A percentile compares a stretch with the other conserved stretches of the same genome.
phyloP scores from a whole-genome alignment of 2,329 filamentous ascomycete species.

The Arthrobotrys sphaeroides region DNA sequence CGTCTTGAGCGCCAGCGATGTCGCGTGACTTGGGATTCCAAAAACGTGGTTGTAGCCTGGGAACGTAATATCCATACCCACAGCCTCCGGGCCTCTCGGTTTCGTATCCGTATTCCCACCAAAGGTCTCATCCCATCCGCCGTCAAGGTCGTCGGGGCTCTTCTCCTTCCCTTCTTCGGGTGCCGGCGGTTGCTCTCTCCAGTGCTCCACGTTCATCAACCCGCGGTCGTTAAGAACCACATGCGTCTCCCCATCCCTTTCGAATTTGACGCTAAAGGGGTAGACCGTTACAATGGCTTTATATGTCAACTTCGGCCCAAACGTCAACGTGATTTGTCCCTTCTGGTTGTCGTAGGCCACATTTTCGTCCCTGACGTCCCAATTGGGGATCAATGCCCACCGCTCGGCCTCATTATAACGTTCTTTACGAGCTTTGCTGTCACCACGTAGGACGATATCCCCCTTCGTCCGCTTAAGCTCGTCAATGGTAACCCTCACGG shows the following conservation, averaged over 20 bases:
- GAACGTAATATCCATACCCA: slow-evolving; percentile 91
- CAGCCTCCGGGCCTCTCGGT: slow-evolving; percentile 87
- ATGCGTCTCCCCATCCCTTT: slow-evolving; percentile 80
- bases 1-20: slow-evolving; percentile 85
- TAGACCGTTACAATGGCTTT: slow-evolving; percentile 84
- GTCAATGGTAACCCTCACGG: slow-evolving; percentile 85
- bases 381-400: slow-evolving; percentile 85
- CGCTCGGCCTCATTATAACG: slow-evolving; percentile 91
- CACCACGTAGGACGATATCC: slow-evolving; percentile 85
- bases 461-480: slow-evolving; percentile 90
- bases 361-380: slow-evolving; percentile 73
- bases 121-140: slow-evolving; percentile 98
- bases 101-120: slow-evolving; percentile 95
- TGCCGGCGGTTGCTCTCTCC: slow-evolving; percentile 74
- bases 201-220: slow-evolving; percentile 92
- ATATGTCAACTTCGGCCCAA: slow-evolving; percentile 80
- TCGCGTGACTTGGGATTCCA: slow-evolving; percentile 92
- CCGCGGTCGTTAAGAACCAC: slow-evolving; percentile 91
- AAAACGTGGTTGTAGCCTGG: slow-evolving; percentile 90
- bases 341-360: slow-evolving; percentile 66
- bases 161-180: slow-evolving; percentile 65
- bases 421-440: slow-evolving; percentile 85
- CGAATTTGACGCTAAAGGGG: slow-evolving; percentile 87
- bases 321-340: slow-evolving; percentile 69
- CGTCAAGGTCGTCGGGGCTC: slow-evolving; percentile 66